These are phyloP conservation scores for Boechera divaricarpa DNA, from an alignment of 345 rosid genomes.

Conservation along the genomic window DNA sequence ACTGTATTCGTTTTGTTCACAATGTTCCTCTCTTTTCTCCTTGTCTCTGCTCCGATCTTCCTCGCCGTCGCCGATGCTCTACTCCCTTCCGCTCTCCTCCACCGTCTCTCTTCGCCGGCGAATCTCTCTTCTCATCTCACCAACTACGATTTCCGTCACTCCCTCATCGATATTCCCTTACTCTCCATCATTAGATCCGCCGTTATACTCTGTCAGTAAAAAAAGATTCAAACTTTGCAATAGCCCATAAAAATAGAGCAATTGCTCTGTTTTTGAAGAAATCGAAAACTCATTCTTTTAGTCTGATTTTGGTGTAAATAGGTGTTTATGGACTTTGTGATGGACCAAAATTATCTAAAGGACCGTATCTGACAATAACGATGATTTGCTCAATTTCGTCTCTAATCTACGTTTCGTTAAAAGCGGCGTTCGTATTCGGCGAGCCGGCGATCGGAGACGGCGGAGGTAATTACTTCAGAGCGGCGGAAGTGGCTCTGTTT, in stretches of 20 bases:
- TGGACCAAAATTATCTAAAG: constrained; percentile 74
- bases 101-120: constrained; percentile 61
- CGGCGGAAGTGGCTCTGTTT: constrained; percentile 73
- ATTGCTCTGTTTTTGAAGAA: constrained; percentile 14
- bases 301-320: constrained; percentile 28
- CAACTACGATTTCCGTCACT: constrained; percentile 76
- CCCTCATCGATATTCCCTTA: constrained; percentile 85
- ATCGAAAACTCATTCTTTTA: not conserved
- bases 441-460: constrained; percentile 41
- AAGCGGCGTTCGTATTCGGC: constrained; percentile 77
- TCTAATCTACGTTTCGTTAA: constrained; percentile 69
- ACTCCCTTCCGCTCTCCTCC: constrained; percentile 80
- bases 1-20: constrained; percentile 73
- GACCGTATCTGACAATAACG: constrained; percentile 81
- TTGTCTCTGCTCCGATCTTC: constrained; percentile 85
- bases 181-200: constrained; percentile 81
- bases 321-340: constrained; percentile 90
- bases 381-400: constrained; percentile 72
- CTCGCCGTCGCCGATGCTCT: constrained; percentile 78
- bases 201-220: constrained; percentile 78
- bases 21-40: constrained; percentile 74
- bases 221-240: constrained; percentile 18
- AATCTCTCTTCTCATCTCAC: constrained; percentile 44
- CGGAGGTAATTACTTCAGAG: constrained; percentile 51
- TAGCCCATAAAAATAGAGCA: not conserved